Evolutionary conservation across 306 rosid species (phyloP).

Genomic region (Senna tora): DNA sequence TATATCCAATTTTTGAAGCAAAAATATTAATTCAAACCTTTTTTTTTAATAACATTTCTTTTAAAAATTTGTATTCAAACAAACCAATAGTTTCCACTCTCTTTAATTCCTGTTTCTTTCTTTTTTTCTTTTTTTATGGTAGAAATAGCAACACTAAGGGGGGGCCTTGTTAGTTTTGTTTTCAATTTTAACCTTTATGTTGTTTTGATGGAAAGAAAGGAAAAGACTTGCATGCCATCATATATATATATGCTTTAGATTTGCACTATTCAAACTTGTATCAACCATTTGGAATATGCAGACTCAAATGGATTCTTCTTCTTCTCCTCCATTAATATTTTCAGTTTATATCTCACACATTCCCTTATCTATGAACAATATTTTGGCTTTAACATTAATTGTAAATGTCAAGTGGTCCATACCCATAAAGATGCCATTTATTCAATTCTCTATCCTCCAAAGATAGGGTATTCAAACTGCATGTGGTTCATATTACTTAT

Average conservation of each 20-base stretch:
- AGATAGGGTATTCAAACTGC: background rate
- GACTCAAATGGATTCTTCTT: background rate
- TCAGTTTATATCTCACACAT: background rate
- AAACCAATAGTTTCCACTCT: no score
- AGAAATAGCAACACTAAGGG: no score
- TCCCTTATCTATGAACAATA: background rate
- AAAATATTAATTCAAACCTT: no score
- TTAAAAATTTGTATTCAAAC: no score
- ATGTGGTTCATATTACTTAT: background rate
- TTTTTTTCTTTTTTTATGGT: no score
- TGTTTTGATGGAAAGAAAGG: background rate
- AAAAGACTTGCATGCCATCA: background rate
- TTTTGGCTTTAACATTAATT: no score
- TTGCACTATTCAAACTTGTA: background rate
- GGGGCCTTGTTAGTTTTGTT: no score
- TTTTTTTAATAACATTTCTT: no score
- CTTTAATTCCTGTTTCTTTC: no score
- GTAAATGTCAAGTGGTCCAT: conserved; percentile 26
- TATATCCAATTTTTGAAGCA: no score
- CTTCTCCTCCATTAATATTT: no score
- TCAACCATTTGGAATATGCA: conserved; percentile 11
- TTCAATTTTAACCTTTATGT: background rate
- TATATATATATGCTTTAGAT: background rate
- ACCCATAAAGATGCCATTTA: background rate
- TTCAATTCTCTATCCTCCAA: no score